Evolutionary conservation across 2,329 filamentous ascomycete genomes (phyloP), one percentile per base, ranked within the genome.

Genomic region (Thelonectria discophora): DNA sequence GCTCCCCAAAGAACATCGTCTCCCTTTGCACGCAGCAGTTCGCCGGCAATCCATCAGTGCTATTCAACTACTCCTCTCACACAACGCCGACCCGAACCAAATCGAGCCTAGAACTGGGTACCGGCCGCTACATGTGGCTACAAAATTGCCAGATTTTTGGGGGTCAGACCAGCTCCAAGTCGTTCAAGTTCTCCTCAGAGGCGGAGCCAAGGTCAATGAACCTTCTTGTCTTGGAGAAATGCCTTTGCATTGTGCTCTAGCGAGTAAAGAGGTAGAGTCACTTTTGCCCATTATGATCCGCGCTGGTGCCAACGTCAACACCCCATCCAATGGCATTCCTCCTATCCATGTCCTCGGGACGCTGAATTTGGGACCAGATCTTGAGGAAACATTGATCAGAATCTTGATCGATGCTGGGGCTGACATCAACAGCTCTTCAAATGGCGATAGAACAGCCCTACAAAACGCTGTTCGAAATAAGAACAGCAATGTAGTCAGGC

Each of bases 321-420:
- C 24, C 7, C 7, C 24, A 24, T 24, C 7, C 24, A 7, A 24
- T 4, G 24, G 24, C 7, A 24, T 24, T 7, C 7, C 24, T 7
- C 7, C 24, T 24, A 24, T 7, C 4, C 4, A 7, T 7, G 24
- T 24, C 32, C 8, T 34, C 7, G 32, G 13, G 6, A 34, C 12
- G 32, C 6, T 8, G 32, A 5, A 34, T 9, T 3, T 34, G 6
- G 3, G 1, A 58, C 15, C 1, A 13, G 39, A 15, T 12, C 39
- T 54, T 6, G 53, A 45, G 15, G 64, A 65, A 18, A 59, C 64
- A 0, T 55, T 78, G 5, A 69, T 75, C 6, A 52, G 64, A 4
- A 56, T 65, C 1, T 58, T 80, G 4, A 62, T 80, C 1, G 52
- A 58, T 20, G 57, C 64, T 1, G 74, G 75, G 0, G 74, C 75